phyloP scores from a whole-genome alignment of 2,329 filamentous ascomycete species.

The Ascochyta koolunga region DNA sequence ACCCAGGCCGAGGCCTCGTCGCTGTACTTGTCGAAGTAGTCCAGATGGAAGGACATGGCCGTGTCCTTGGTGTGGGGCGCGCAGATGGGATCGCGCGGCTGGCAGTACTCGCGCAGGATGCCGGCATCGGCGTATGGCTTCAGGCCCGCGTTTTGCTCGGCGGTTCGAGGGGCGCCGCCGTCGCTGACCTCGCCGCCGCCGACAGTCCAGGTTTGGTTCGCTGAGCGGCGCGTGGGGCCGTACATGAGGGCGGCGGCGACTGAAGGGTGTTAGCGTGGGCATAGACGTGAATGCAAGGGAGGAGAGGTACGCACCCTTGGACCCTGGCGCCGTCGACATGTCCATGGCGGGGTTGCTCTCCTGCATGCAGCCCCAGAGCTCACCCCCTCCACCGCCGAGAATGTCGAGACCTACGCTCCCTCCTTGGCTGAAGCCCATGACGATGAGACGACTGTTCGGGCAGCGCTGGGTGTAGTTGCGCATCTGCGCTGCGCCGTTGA shows the following conservation, averaged over 20 bases:
- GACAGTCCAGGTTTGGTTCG: slow-evolving; percentile 30
- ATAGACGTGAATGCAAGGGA: too few species aligned
- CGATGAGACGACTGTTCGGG: slow-evolving; percentile 34
- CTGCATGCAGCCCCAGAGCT: slow-evolving; percentile 33
- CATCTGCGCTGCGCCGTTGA: slow-evolving; percentile 35
- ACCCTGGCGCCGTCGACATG: slow-evolving; percentile 27
- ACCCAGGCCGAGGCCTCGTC: slow-evolving; percentile 34
- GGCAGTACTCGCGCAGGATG: slow-evolving; percentile 68
- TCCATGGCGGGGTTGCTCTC: slow-evolving; percentile 30
- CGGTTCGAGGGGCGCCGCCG: slow-evolving; percentile 28
- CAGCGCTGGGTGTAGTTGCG: slow-evolving; percentile 35
- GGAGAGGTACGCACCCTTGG: slow-evolving; percentile 24
- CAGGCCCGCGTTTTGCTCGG: slow-evolving; percentile 28
- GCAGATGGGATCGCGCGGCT: slow-evolving; percentile 67
- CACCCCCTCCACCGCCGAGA: slow-evolving; percentile 33
- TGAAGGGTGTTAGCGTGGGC: slow-evolving; percentile 16
- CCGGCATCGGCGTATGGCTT: slow-evolving; percentile 43
- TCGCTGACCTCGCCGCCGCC: slow-evolving; percentile 31
- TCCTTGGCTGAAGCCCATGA: slow-evolving; percentile 38
- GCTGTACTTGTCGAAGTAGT: slow-evolving; percentile 56
- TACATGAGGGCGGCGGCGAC: slow-evolving; percentile 33
- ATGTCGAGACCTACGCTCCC: slow-evolving; percentile 34
- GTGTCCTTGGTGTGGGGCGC: slow-evolving; percentile 55
- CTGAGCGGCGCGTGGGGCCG: slow-evolving; percentile 33
- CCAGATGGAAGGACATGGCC: slow-evolving; percentile 62